These are phyloP conservation scores for Silene coronaria DNA, from an alignment of 179 eudicot species.

Conservation along the genomic window DNA sequence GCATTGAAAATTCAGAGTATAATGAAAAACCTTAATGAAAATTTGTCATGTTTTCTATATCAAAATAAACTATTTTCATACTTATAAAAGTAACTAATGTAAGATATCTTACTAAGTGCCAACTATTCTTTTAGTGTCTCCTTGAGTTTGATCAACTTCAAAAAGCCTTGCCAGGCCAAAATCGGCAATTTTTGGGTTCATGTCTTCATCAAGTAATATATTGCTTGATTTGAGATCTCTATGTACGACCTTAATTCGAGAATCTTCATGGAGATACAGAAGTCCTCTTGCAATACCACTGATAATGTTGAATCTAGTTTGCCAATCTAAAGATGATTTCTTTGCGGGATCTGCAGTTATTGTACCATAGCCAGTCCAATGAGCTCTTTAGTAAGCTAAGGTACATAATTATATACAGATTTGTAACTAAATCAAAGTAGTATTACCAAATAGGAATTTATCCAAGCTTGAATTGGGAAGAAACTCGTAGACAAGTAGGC, in stretches of 20 bases:
- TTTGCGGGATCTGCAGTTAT: constrained; percentile 17
- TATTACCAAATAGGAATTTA: constrained; percentile 16
- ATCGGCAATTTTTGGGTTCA: constrained; percentile 51
- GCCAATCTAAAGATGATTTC: constrained; percentile 33
- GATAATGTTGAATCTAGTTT: constrained; percentile 31
- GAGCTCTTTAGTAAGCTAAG: not conserved
- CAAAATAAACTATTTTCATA: no score
- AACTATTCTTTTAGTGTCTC: constrained; percentile 36
- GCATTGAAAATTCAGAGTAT: not conserved
- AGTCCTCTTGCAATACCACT: constrained; percentile 47
- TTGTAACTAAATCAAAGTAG: not conserved
- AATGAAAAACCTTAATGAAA: not conserved
- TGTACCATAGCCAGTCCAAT: not conserved
- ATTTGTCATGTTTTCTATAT: not conserved
- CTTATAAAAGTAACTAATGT: not conserved
- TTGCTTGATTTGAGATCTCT: constrained; percentile 53
- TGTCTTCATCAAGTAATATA: constrained; percentile 21
- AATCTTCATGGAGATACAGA: constrained; percentile 48
- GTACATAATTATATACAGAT: not conserved
- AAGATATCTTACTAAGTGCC: constrained; percentile 40
- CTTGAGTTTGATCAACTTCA: constrained; percentile 41
- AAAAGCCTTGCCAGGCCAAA: constrained; percentile 49
- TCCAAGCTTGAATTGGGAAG: constrained; percentile 23
- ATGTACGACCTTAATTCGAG: constrained; percentile 40
- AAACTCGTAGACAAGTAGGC: constrained; percentile 23